Evolutionary conservation across 108 stramenopile genomes (phyloP), one percentile per base, ranked within the genome.

Genomic region (Cyclotella baltica): DNA sequence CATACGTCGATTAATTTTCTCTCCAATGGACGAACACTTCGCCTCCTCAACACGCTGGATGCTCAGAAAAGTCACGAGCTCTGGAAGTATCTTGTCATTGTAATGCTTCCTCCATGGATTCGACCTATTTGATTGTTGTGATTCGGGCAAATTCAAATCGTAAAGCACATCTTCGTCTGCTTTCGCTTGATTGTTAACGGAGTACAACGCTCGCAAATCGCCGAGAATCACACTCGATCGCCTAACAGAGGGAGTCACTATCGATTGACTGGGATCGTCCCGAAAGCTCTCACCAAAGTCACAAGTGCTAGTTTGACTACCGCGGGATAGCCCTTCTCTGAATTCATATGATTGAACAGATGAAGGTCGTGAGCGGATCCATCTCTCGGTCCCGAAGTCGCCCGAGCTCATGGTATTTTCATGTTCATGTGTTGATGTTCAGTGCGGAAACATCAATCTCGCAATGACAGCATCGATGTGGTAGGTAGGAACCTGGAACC

Each of bases 241-340:
- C 10, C 62, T 10, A 5, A 64, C 62, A 40, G 30, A 35, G 3
- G 62, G 37, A 15, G 62, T 35, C 4, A 20, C 19, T n/a, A 15
- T 9, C 34, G 25, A 9, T 61, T 9, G 30, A 31, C 59, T 31
- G 59, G 25, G 29, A 9, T 27, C 40, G 40, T 43, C 10, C 13
- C 40, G n/a, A 43, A 10, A 10, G 40, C 40, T 43, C 8, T 33
- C 27, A 29, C 30, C 59, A 4, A 61, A 28, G 59, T 61, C 59
- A 27, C 27, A 5, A 30, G 29, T 31, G 59, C 25, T 30, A 30
- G 59, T 61, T 61, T 61, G 59, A 61, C 59, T 61, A 11, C 59
- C 59, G 25, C 59, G 25, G 4, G 59, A 61, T 31, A 16, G 25
- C 9, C 25, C 59, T 33, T 61, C 59, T 27, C 59, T 8, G n/a